A percentile compares a stretch with the other conserved stretches of the same genome.
These are phyloP conservation scores for Byssothecium circinans DNA, from an alignment of 2,329 filamentous ascomycete species.

Conservation along the genomic window DNA sequence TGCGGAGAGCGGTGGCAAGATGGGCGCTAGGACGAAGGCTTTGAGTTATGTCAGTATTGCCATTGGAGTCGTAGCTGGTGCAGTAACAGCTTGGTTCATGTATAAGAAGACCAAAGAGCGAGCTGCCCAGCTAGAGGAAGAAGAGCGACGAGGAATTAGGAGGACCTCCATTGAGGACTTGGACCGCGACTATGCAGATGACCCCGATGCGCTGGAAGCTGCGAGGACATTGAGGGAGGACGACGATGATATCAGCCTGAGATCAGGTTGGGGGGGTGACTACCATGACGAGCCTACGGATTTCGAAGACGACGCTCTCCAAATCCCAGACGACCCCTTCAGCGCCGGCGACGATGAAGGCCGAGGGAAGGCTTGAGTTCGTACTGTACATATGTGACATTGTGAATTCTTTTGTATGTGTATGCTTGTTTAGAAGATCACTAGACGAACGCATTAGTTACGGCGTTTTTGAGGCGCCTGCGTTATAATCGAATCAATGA, in stretches of 20 bases:
- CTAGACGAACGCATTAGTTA: neutral
- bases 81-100: conserved; percentile 79
- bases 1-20: conserved; percentile 79
- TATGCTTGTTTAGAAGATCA: neutral
- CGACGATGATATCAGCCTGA: conserved; percentile 55
- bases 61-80: conserved; percentile 70
- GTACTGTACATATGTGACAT: neutral
- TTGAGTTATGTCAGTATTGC: conserved; percentile 84
- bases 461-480: neutral
- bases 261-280: conserved; percentile 49
- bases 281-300: conserved; percentile 48
- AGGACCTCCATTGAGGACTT: conserved; percentile 37
- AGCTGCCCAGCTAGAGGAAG: conserved; percentile 53
- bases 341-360: conserved; percentile 47
- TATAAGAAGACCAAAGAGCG: conserved; percentile 64
- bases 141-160: conserved; percentile 45
- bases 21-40: conserved; percentile 75
- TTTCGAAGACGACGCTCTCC: conserved; percentile 46
- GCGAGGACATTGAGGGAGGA: conserved; percentile 49
- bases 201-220: conserved; percentile 48
- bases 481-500: too few species aligned
- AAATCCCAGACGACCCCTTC: conserved; percentile 49
- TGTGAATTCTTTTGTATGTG: neutral
- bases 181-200: conserved; percentile 48
- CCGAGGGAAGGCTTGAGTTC: conserved; percentile 14